A percentile compares a stretch with the other conserved stretches of the same genome.
These are phyloP conservation scores for Lagenidium giganteum DNA, from an alignment of 352 stramenopile genomes.

Conservation along the genomic window DNA sequence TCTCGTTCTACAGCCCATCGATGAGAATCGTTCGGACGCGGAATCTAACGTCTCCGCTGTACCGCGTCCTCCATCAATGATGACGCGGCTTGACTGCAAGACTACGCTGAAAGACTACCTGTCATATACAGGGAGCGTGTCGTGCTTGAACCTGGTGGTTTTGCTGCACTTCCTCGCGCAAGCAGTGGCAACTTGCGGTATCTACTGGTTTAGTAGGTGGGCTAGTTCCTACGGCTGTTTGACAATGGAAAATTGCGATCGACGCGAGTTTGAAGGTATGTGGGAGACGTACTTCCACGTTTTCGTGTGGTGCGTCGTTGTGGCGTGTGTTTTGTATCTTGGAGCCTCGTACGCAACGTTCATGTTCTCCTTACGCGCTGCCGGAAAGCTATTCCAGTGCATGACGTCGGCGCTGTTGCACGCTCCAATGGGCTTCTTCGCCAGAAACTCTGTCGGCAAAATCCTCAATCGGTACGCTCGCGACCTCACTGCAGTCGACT, in stretches of 20 bases:
- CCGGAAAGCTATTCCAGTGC: slow-evolving; percentile 15
- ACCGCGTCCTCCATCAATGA: too few species aligned
- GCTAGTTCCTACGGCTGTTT: slow-evolving; percentile 21
- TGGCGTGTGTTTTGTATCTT: slow-evolving; percentile 11
- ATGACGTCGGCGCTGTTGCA: slow-evolving; percentile 18
- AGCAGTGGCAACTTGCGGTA: slow-evolving; percentile 20
- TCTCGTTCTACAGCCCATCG: too few species aligned
- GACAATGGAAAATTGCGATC: too few species aligned
- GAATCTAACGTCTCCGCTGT: too few species aligned
- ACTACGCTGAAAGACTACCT: slow-evolving; percentile 26
- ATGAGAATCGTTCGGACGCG: too few species aligned
- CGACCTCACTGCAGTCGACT: slow-evolving; percentile 28
- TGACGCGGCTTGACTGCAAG: slow-evolving; percentile 12
- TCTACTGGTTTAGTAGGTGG: slow-evolving; percentile 36
- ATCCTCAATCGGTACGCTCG: slow-evolving; percentile 19
- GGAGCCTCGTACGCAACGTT: slow-evolving; percentile 13
- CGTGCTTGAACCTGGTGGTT: slow-evolving; percentile 18
- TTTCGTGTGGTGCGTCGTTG: slow-evolving; percentile 11
- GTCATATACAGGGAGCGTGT: slow-evolving; percentile 23
- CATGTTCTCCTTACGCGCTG: slow-evolving; percentile 10
- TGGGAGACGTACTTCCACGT: too few species aligned
- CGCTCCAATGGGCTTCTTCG: slow-evolving; percentile 17
- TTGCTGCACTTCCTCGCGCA: slow-evolving; percentile 28
- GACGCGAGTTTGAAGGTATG: too few species aligned
- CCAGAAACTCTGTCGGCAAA: slow-evolving; percentile 18